These are phyloP conservation scores for Wallacemonas sp. DNA, from an alignment of 208 protist genomes.

Conservation along the genomic window DNA sequence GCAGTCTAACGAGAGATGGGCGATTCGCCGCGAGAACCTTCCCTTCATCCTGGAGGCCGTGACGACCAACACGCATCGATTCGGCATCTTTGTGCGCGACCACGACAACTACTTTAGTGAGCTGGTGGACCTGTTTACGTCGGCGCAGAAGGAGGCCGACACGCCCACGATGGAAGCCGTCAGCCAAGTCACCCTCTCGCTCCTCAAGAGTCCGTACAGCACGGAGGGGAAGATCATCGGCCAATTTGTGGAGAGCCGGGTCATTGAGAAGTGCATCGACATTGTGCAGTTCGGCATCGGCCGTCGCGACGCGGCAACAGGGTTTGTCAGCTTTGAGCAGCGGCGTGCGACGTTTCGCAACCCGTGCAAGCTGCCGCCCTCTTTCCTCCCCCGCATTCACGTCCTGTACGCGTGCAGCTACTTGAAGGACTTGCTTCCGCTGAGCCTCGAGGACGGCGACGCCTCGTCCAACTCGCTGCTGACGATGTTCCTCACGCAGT, in stretches of 20 bases:
- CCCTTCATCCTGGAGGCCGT: constrained; percentile 46
- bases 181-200: constrained; percentile 38
- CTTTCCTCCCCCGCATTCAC: constrained; percentile 53
- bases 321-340: constrained; percentile 62
- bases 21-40: constrained; percentile 55
- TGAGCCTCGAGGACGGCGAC: constrained; percentile 75
- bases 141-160: constrained; percentile 27
- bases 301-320: constrained; percentile 40
- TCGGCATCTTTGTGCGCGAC: constrained; percentile 57
- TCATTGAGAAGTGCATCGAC: constrained; percentile 69
- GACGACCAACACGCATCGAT: constrained; percentile 44
- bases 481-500: constrained; percentile 48
- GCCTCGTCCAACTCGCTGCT: constrained; percentile 45
- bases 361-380: constrained; percentile 51
- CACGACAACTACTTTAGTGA: constrained; percentile 45
- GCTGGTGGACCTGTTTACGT: constrained; percentile 50
- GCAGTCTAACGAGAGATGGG: constrained; percentile 35
- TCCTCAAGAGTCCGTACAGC: constrained; percentile 64
- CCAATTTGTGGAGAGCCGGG: constrained; percentile 64
- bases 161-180: constrained; percentile 35
- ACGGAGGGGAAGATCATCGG: constrained; percentile 69
- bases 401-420: constrained; percentile 64
- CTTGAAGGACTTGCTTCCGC: constrained; percentile 70
- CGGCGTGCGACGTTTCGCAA: constrained; percentile 73
- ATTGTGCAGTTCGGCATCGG: constrained; percentile 82